Evolutionary conservation across 352 stramenopile genomes (phyloP), one percentile per base, ranked within the genome.

Genomic region (Phytophthora megakarya): DNA sequence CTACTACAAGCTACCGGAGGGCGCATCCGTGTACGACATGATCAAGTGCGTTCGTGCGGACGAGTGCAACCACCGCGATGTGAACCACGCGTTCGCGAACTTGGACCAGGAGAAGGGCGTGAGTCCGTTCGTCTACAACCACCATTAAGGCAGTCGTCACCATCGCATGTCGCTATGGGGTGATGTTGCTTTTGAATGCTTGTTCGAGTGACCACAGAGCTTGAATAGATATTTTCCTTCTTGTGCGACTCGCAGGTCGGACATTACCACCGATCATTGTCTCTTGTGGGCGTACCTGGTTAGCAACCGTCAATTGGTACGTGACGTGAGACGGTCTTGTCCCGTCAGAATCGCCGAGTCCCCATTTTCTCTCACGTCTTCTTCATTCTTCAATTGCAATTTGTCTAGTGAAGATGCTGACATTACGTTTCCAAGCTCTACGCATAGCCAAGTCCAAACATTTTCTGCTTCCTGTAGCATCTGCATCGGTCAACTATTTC

Each of bases 1-100:
- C 83, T 97, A 53, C 79, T 98, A 26, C 60, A 90, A 28, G 91
- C 90, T 35, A 97, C 97, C 47, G 77, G 97, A 30, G 75, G 84
- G 78, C 78, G 10, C 55, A 72, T 12, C 48, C 86, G 56, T 38
- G 73, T 73, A 81, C 23, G 89, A 97, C 67, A 76, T 95, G 57
- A 61, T 97, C 59, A 79, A 94, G 51, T 89, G 84, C 44, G 73
- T 97, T 25, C 86, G 89, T 35, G 87, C 84, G 15, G 89, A 97
- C 40, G 89, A 96, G 76, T 84, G 80, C 43, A 92, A 92, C 69
- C 89, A 97, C 66, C 75, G 88, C 58, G 80, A 94, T 38, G 84
- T 95, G 40, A 97, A 96, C 77, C 88, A 97, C 67, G 84, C 76
- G 15, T 85, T 95, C 28, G 80, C 80, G 13, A 54, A 76, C 8